phyloP scores from a whole-genome alignment of 208 protist genomes.

The Trypanosomatidae sp. region DNA sequence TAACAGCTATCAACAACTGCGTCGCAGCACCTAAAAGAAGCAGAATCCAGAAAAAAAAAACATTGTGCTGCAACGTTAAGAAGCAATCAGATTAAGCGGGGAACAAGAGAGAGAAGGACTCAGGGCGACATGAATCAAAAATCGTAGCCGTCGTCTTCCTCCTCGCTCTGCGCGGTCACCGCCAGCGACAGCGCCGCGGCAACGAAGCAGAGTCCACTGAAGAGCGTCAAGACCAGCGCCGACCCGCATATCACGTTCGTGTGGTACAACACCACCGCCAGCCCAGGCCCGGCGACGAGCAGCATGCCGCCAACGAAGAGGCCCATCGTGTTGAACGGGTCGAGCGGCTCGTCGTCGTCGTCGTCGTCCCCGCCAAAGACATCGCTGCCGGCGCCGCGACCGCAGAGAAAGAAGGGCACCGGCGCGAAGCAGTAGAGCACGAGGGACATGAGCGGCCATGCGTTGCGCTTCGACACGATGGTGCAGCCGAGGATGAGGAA shows the following conservation, averaged over 20 bases:
- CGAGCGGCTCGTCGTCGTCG: conserved; percentile 28
- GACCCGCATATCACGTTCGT: conserved; percentile 38
- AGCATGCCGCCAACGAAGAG: conserved; percentile 69
- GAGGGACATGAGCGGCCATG: conserved; percentile 55
- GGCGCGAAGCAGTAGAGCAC: conserved; percentile 51
- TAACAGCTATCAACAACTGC: no score
- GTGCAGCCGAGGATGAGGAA: conserved; percentile 64
- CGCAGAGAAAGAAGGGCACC: conserved; percentile 64
- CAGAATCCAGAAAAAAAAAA: no score
- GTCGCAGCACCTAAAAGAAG: no score
- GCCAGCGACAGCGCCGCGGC: conserved; percentile 6
- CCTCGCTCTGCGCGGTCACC: background rate
- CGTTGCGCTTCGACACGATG: conserved; percentile 39
- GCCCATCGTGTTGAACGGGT: conserved; percentile 40
- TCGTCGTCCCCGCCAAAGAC: conserved; percentile 18
- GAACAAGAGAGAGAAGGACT: no score
- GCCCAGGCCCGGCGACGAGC: conserved; percentile 47
- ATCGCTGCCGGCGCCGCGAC: conserved; percentile 14
- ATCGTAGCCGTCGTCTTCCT: conserved; percentile 38
- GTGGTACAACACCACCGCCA: conserved; percentile 67
- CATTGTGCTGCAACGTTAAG: no score
- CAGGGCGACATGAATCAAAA: conserved; percentile 44
- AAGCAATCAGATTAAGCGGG: no score
- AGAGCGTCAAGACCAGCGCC: conserved; percentile 48
- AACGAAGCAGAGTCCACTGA: conserved; percentile 34